Evolutionary conservation across 148 eudicot genomes (phyloP), one percentile per base, ranked within the genome.

Genomic region (Arctostaphylos glauca): DNA sequence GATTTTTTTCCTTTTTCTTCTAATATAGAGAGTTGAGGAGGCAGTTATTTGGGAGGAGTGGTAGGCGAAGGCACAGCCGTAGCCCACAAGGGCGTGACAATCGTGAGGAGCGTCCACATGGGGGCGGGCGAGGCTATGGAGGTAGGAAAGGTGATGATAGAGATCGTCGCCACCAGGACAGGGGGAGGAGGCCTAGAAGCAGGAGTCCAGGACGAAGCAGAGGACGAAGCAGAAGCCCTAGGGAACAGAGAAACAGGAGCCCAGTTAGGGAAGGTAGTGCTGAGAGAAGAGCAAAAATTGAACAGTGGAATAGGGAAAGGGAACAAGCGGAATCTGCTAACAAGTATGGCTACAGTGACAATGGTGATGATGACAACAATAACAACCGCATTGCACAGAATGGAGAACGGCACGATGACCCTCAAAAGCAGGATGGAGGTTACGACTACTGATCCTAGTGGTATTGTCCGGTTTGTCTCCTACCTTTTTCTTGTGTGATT

Each of bases 221-320:
- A 55, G 97, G 99, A 58, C 86, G 95, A 73, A 94, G 96, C 86
- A 92, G 98, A 87, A 96, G 98, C 87, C 98, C 98, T 44, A 88
- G 85, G 13, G 95, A 92, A 67, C 90, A 88, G 85, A 92, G 98
- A 88, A 92, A 92, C 68, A 91, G 92, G 87, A 92, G 94, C 83
- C 94, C 98, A 8, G 94, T 79, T 67, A 90, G 99, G 86, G 98
- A 94, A 85, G 92, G 90, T 80, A 97, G 99, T 82, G 98, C 89
- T 81, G 99, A 97, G 91, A 92, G 99, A 84, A 94, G 99, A 88
- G 99, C 99, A 38, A 94, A 87, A 87, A 97, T 97, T 86, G 99
- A 89, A 86, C 96, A 89, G 79, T 97, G 99, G 99, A 97, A 97
- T 81, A 90, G 91, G 90, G 99, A 97, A 86, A 93, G 85, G 78